phyloP scores from a whole-genome alignment of 441 rosid genomes.

The Populus tomentosa region DNA sequence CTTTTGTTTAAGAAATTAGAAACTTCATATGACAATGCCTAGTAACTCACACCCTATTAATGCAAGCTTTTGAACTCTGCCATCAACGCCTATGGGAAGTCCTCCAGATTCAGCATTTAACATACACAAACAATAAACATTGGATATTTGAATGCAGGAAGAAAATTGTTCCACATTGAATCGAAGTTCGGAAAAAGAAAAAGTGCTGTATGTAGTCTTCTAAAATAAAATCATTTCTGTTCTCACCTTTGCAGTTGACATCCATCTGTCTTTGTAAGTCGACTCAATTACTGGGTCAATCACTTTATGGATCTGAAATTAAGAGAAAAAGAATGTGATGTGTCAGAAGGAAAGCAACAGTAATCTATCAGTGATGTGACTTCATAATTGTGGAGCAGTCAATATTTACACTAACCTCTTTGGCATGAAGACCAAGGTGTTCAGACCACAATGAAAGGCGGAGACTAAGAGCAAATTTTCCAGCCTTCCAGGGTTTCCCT shows the following conservation, averaged over 20 bases:
- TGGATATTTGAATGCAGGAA: not conserved
- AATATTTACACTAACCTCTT: conserved; percentile 55
- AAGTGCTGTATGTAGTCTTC: not conserved
- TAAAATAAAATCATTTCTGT: not conserved
- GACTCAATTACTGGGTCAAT: conserved; percentile 82
- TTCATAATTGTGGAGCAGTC: not conserved
- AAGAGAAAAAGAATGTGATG: not conserved
- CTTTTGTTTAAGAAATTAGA: not conserved
- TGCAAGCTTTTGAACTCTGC: not conserved
- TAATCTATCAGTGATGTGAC: not conserved
- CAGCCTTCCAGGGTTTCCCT: conserved; percentile 95
- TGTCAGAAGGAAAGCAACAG: conserved; percentile 11
- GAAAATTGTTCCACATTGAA: not conserved
- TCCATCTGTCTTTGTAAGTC: conserved; percentile 83
- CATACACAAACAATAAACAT: not conserved
- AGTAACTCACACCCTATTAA: not conserved
- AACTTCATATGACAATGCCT: not conserved
- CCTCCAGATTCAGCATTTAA: not conserved
- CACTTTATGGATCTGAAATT: conserved; percentile 55
- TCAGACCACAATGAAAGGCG: conserved; percentile 96
- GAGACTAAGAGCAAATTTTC: conserved; percentile 76
- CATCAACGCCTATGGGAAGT: not conserved
- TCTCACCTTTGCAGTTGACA: conserved; percentile 86
- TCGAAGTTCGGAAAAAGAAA: not conserved
- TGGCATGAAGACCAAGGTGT: conserved; percentile 82